Percentiles rank a stretch among this genome's conserved stretches.
Evolutionary conservation across 2,329 filamentous ascomycete species (phyloP).

Genomic region (Shiraia sp.): DNA sequence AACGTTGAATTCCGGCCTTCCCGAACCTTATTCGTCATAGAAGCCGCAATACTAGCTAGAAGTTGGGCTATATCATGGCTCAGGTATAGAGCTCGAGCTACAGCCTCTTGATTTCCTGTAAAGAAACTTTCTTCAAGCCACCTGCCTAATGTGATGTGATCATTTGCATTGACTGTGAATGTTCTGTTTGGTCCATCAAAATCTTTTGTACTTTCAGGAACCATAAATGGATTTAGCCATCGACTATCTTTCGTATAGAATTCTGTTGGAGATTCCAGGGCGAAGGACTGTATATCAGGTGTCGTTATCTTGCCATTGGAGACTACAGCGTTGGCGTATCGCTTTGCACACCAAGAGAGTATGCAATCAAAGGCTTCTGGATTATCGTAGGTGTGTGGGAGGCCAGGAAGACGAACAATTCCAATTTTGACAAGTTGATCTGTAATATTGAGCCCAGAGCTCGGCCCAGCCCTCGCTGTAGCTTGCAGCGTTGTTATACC

Average conservation of each 20-base stretch:
- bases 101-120: background rate
- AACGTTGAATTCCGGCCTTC: background rate
- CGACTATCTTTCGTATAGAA: background rate
- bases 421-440: slow-evolving; percentile 1
- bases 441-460: background rate
- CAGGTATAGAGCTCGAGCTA: background rate
- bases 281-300: background rate
- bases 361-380: slow-evolving; percentile 2
- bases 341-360: slow-evolving; percentile 5
- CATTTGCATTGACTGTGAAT: slow-evolving; percentile 3
- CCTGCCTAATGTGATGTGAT: background rate
- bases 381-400: background rate
- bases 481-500: background rate
- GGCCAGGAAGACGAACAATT: background rate
- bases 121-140: slow-evolving; percentile 1
- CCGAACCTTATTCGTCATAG: slow-evolving; percentile 5
- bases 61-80: background rate
- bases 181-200: slow-evolving; percentile 5
- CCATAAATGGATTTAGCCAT: background rate
- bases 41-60: slow-evolving; percentile 2
- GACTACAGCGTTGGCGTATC: slow-evolving; percentile 1
- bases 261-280: background rate
- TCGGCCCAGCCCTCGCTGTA: background rate
- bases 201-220: background rate
- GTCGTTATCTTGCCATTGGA: slow-evolving; percentile 1